A percentile compares a stretch with the other conserved stretches of the same genome.
These are phyloP conservation scores for Pseudovirgaria hyperparasitica DNA, from an alignment of 2,329 filamentous ascomycete species.

Conservation along the genomic window DNA sequence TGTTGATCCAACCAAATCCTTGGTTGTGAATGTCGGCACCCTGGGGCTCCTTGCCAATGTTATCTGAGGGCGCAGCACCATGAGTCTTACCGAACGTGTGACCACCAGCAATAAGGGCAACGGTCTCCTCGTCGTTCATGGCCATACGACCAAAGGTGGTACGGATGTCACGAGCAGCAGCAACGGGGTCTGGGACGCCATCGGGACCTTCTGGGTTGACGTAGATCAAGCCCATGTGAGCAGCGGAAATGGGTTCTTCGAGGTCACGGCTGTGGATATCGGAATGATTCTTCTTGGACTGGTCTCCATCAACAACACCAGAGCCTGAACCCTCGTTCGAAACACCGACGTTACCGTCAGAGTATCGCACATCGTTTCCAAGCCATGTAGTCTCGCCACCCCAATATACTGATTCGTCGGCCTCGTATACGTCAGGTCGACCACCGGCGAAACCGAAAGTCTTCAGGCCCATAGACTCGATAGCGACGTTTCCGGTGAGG, in stretches of 20 bases:
- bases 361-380: constrained; percentile 60
- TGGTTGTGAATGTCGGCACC: constrained; percentile 51
- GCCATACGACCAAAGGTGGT: constrained; percentile 67
- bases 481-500: constrained; percentile 61
- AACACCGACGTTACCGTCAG: constrained; percentile 35
- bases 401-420: constrained; percentile 68
- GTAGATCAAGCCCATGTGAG: constrained; percentile 70
- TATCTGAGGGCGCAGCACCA: constrained; percentile 51
- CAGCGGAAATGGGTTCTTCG: constrained; percentile 53
- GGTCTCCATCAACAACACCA: constrained; percentile 24
- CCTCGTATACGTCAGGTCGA: constrained; percentile 60
- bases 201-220: constrained; percentile 72
- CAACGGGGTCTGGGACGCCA: constrained; percentile 55
- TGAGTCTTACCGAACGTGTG: constrained; percentile 75
- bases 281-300: constrained; percentile 16
- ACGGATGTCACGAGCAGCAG: constrained; percentile 59
- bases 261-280: constrained; percentile 46
- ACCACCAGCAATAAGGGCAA: constrained; percentile 65
- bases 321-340: too few species aligned
- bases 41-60: constrained; percentile 56
- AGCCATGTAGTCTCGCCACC: constrained; percentile 63
- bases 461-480: constrained; percentile 65
- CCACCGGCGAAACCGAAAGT: constrained; percentile 64
- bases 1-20: constrained; percentile 62
- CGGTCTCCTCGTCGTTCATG: constrained; percentile 74